Evolutionary conservation across 768 basidiomycete species (phyloP), one percentile per base, ranked within the genome.

Genomic region (Mycena galopus): DNA sequence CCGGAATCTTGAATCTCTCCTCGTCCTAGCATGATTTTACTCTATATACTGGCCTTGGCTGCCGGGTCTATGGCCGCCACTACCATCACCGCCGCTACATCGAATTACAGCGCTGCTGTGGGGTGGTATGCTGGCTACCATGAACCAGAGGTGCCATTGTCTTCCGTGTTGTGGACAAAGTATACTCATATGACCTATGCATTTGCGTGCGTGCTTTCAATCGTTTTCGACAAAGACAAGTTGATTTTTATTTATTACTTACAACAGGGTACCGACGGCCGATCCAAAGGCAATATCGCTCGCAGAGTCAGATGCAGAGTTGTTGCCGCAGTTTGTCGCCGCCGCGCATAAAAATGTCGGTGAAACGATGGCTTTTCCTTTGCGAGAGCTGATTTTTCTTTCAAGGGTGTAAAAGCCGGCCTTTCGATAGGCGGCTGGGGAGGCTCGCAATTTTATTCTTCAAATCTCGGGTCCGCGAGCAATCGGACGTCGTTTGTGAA

Each of bases 121-220:
- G 84, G 88, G 11, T 94, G 91, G 91, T 93, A 88, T 75, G 89
- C 92, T 32, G 89, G 90, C 55, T 95, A 90, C 90, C 90, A 92
- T 77, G 79, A 87, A 29, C 80, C 79, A 8, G 74, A 80, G 35
- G 91, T 90, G 75, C 82, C 88, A 0, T 83, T 91, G 30, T 81
- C 84, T 29, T 83, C 87, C 50, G 85, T 95, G 75, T 85, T 84
- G 69, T 95, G 93, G 93, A 77, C 79, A 5, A 88, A 87, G 81
- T 94, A 94, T 81, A 93, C 88, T 3, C 85, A 89, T 65, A 79
- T 93, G 73, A 88, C 89, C 14, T 95, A 92, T 80, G 87, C 93
- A 4, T 93, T 94, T 73, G 93, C 91, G 92, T 88, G 78, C 82
- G 91, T 88, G 32, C 44, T 61, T 71, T 21, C 71, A 75, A 25